phyloP scores from a whole-genome alignment of 768 basidiomycete genomes.

The Candolleomyces efflorescens region DNA sequence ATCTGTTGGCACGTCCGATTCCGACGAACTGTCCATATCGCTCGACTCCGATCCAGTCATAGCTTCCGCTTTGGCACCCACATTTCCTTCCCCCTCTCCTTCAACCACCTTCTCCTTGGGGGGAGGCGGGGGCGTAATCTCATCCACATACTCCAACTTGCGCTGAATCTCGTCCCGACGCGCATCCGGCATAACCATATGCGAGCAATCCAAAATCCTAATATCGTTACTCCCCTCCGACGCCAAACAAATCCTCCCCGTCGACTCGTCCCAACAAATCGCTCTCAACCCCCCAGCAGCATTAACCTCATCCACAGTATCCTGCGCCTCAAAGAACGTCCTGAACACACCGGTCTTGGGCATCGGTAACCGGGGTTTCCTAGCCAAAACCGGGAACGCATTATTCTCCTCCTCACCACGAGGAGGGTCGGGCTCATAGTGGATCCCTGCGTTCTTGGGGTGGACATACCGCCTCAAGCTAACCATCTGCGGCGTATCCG shows the following conservation, averaged over 20 bases:
- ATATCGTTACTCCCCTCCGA: slow-evolving; percentile 35
- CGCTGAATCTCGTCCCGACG: slow-evolving; percentile 16
- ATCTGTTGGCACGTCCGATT: too few relatives aligned
- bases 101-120: too few relatives aligned
- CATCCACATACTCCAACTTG: too few relatives aligned
- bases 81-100: too few relatives aligned
- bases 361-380: background rate
- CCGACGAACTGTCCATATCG: too few relatives aligned
- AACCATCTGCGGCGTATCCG: slow-evolving; percentile 28
- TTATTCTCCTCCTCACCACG: slow-evolving; percentile 8
- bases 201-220: slow-evolving; percentile 46
- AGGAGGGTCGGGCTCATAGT: slow-evolving; percentile 12
- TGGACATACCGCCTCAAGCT: slow-evolving; percentile 37
- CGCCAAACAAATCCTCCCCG: slow-evolving; percentile 55
- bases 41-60: too few relatives aligned
- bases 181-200: slow-evolving; percentile 20
- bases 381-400: slow-evolving; percentile 14
- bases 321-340: slow-evolving; percentile 11
- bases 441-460: slow-evolving; percentile 20
- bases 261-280: slow-evolving; percentile 63
- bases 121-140: too few relatives aligned
- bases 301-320: slow-evolving; percentile 16
- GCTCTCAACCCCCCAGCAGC: slow-evolving; percentile 32
- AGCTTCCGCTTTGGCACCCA: too few relatives aligned
- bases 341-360: background rate